Evolutionary conservation across 2,329 filamentous ascomycete genomes (phyloP).

Genomic region (Achaetomium macrosporum): DNA sequence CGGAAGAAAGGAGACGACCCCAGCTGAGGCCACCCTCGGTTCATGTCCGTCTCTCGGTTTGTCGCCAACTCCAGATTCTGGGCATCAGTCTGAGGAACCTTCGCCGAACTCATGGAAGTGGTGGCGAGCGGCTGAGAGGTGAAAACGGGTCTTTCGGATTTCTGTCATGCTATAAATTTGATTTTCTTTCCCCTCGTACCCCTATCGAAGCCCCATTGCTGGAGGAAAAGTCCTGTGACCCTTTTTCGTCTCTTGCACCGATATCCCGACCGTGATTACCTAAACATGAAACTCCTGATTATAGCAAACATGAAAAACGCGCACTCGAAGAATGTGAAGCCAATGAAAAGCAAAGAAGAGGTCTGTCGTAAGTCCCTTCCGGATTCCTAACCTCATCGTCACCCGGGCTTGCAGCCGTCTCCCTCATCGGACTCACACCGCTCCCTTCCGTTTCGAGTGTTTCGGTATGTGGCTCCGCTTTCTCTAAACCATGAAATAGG

Average conservation of each 20-base stretch:
- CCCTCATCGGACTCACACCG: not conserved
- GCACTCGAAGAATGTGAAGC: not conserved
- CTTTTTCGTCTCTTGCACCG: conserved; percentile 10
- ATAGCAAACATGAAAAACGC: not conserved
- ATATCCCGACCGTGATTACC: not conserved
- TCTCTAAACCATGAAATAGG: not conserved
- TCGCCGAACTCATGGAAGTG: not conserved
- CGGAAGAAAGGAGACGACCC: not conserved
- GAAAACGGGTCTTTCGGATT: conserved; percentile 2
- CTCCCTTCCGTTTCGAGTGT: not conserved
- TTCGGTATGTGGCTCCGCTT: not conserved
- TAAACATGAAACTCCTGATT: not conserved
- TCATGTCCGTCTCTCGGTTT: not conserved
- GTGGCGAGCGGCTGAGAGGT: not conserved
- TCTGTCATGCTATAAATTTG: not conserved
- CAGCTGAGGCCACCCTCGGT: not conserved
- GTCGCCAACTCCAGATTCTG: not conserved
- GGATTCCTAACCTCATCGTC: not conserved
- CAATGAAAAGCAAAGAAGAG: not conserved
- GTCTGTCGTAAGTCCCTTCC: not conserved
- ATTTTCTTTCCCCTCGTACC: not conserved
- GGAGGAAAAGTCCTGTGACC: conserved; percentile 15
- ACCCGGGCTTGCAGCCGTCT: not conserved
- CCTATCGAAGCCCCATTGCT: conserved; percentile 12
- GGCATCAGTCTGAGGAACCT: not conserved